phyloP scores from a whole-genome alignment of 768 basidiomycete species.

The Tricholomella constricta region DNA sequence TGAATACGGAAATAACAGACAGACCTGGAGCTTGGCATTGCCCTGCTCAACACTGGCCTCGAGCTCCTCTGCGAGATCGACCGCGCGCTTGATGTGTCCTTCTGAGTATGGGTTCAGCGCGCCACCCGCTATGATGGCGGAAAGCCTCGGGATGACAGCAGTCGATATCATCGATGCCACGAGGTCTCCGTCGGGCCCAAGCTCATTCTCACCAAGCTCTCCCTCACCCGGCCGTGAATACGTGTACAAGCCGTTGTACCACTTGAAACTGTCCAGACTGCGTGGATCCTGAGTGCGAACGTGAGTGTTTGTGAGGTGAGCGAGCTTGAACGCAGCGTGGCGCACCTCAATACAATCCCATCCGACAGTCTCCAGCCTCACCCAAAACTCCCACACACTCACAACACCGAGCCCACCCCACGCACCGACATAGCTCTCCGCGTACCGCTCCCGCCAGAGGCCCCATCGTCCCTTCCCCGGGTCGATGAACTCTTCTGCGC shows the following conservation, averaged over 20 bases:
- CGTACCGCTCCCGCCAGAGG: constrained; percentile 74
- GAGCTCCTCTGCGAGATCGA: constrained; percentile 80
- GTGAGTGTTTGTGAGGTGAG: constrained; percentile 6
- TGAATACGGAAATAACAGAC: constrained; percentile 14
- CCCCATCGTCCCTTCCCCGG: constrained; percentile 67
- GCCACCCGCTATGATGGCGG: constrained; percentile 75
- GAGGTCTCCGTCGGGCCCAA: constrained; percentile 85
- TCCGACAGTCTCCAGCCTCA: constrained; percentile 79
- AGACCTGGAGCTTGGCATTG: constrained; percentile 65
- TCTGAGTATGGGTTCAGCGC: constrained; percentile 82
- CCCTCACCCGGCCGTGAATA: constrained; percentile 64
- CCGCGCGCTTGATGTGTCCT: constrained; percentile 55
- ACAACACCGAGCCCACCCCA: constrained; percentile 91
- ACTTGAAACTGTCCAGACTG: constrained; percentile 77
- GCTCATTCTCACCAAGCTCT: constrained; percentile 53
- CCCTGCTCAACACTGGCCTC: constrained; percentile 71
- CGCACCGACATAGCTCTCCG: constrained; percentile 83
- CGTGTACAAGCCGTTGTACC: constrained; percentile 78
- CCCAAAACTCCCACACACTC: constrained; percentile 94
- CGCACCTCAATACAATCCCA: constrained; percentile 87
- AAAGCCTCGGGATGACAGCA: constrained; percentile 73
- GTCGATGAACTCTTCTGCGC: constrained; percentile 81
- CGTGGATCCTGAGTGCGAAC: constrained; percentile 42
- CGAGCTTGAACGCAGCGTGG: constrained; percentile 7
- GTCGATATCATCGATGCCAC: constrained; percentile 89